Conservation (phyloP, 129 eudicot species). For the Lactuca sativa region DNA sequence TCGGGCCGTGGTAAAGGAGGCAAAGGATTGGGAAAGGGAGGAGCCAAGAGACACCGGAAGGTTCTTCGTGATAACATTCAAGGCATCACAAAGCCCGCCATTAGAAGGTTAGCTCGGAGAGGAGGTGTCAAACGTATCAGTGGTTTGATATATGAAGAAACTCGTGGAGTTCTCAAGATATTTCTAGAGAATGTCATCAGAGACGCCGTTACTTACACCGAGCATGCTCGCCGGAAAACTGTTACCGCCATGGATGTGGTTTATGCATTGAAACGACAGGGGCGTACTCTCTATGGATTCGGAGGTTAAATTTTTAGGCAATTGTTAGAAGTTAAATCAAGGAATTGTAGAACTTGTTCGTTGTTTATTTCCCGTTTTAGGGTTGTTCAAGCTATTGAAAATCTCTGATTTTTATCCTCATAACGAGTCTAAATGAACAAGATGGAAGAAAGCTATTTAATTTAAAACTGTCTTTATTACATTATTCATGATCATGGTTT, state of each 20-base stretch:
- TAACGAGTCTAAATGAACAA: background rate
- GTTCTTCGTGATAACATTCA: conserved; percentile 25
- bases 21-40: conserved; percentile 33
- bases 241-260: conserved; percentile 24
- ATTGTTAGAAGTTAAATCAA: background rate
- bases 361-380: background rate
- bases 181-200: conserved; percentile 7
- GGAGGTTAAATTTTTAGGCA: conserved; percentile 5
- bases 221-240: conserved; percentile 29
- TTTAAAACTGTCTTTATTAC: conserved; percentile 13
- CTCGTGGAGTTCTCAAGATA: conserved; percentile 20
- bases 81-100: conserved; percentile 17
- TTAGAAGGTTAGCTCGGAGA: conserved; percentile 23
- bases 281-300: conserved; percentile 16
- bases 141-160: conserved; percentile 26
- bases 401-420: background rate
- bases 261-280: conserved; percentile 25
- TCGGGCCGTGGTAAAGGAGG: conserved; percentile 35
- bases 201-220: conserved; percentile 24
- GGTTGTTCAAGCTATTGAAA: background rate
- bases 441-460: background rate
- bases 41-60: conserved; percentile 28
- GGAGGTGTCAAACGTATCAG: conserved; percentile 33
- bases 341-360: conserved; percentile 2
- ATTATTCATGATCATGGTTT: conserved; percentile 12